phyloP scores from a whole-genome alignment of 2,329 filamentous ascomycete genomes.

The Gliomastix tumulicola region DNA sequence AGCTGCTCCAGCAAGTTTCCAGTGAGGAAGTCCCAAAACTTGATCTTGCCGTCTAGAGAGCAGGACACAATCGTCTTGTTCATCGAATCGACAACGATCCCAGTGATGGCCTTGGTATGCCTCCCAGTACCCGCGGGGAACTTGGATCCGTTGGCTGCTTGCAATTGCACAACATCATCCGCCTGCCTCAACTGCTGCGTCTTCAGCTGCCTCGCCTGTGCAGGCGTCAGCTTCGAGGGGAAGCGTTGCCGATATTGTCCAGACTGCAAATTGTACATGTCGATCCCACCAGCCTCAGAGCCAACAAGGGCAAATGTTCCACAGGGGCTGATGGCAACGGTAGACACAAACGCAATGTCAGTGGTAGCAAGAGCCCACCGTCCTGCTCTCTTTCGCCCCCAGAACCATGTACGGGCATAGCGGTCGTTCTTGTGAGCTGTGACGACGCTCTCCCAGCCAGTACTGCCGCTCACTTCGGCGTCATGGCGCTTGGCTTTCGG shows the following conservation, averaged over 20 bases:
- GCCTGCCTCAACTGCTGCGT: conserved; percentile 54
- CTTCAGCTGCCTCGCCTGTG: conserved; percentile 71
- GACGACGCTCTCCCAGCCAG: conserved; percentile 94
- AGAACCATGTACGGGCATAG: conserved; percentile 93
- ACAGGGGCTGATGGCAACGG: conserved; percentile 82
- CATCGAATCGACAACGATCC: conserved; percentile 80
- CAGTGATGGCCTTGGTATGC: conserved; percentile 78
- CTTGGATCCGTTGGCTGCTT: conserved; percentile 30
- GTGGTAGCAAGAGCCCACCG: conserved; percentile 87
- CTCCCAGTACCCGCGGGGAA: conserved; percentile 55
- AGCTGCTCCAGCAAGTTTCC: conserved; percentile 75
- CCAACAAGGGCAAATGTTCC: conserved; percentile 91
- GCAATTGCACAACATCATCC: conserved; percentile 49
- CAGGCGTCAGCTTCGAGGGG: conserved; percentile 69
- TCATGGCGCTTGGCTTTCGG: conserved; percentile 57
- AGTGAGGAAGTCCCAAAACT: conserved; percentile 95
- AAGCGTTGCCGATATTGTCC: conserved; percentile 83
- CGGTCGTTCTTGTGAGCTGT: conserved; percentile 85
- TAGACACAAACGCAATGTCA: conserved; percentile 76
- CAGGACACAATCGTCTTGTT: conserved; percentile 84
- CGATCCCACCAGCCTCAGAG: conserved; percentile 73
- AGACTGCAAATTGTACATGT: conserved; percentile 97
- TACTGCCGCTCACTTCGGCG: conserved; percentile 67
- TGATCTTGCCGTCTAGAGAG: conserved; percentile 83
- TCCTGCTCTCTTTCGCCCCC: conserved; percentile 88